Base-by-base conservation (phyloP, 2,329 filamentous ascomycete genomes). In the Pestalotiopsis sp. region DNA sequence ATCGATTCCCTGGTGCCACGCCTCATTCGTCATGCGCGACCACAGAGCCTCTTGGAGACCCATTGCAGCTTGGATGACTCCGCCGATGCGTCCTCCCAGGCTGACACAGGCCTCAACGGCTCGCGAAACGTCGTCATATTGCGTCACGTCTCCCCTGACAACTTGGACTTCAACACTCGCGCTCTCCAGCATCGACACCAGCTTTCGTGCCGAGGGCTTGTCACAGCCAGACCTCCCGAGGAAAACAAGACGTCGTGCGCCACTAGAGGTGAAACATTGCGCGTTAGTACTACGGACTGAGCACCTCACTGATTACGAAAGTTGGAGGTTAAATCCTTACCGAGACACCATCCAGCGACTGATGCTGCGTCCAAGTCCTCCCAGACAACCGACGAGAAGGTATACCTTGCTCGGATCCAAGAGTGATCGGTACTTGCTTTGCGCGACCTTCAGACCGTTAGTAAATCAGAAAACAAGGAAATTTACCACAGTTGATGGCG, bases 311-410 rank as follows among this genome's bases (percentile, higher is more conserved):
- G 38, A 39, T 39, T 6, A n/a, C n/a, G n/a, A n/a, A n/a, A n/a
- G n/a, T n/a, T 39, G 38, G 38, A 39, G 38, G 38, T 6, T 5
- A 6, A 12, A 12, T 39, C 38, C 38, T 39, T n/a, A 39, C 38
- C 38, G 71, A 2, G 67, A 38, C 49, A 74, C 62, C 74, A 79
- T 76, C 74, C 74, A 76, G 1, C 66, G 67, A 5, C 69, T 69
- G 17, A 79, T 64, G 57, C 75, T 76, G 36, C 73, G 69, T 1
- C 77, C 76, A 1, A 79, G 67, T 13, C 75, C 75, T 20, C 77
- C 75, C 9, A 70, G 68, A 57, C 60, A 57, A 4, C 67, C 67
- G 3, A 65, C 67, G 7, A 68, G 60, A 2, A 65, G 49, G 59
- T 68, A 68, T 38, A 56, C 23, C 41, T 65, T 65, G 3, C 31